phyloP scores from a whole-genome alignment of 352 stramenopile genomes.

The Pythium coloratum region DNA sequence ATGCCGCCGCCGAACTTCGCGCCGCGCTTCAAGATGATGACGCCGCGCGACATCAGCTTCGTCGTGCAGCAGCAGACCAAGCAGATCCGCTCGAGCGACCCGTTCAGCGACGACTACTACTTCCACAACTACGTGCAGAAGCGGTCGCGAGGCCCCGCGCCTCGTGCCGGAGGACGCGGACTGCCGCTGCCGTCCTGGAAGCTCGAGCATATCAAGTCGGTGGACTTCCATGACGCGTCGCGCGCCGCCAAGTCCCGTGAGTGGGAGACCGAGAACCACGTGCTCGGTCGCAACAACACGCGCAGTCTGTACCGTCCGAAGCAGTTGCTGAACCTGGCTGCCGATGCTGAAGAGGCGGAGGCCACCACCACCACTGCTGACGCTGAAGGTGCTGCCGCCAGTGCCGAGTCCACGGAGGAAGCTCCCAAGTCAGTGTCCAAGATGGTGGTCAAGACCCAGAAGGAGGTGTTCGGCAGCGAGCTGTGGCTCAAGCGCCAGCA shows the following conservation, averaged over 20 bases:
- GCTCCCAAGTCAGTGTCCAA: conserved; percentile 22
- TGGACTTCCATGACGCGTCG: conserved; percentile 61
- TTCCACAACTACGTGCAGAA: conserved; percentile 88
- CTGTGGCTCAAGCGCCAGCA: conserved; percentile 71
- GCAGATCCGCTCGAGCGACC: conserved; percentile 81
- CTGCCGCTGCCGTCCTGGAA: conserved; percentile 79
- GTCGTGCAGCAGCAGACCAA: conserved; percentile 87
- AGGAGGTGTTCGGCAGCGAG: conserved; percentile 75
- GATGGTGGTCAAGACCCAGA: conserved; percentile 64
- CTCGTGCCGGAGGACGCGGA: conserved; percentile 32
- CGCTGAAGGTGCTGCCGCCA: conserved; percentile 10
- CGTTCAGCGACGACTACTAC: conserved; percentile 89
- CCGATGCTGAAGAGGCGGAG: conserved; percentile 11
- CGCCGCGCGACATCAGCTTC: conserved; percentile 80
- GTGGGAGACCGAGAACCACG: conserved; percentile 73
- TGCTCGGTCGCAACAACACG: conserved; percentile 78
- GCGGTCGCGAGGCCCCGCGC: conserved; percentile 39
- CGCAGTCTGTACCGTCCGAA: conserved; percentile 79
- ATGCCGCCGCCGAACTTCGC: conserved; percentile 26
- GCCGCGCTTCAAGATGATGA: conserved; percentile 83
- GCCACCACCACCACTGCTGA: not conserved
- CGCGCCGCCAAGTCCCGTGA: conserved; percentile 66
- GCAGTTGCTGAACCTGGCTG: conserved; percentile 56
- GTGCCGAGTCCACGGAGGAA: conserved; percentile 24
- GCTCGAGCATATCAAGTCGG: conserved; percentile 79